Conservation (phyloP, 2,329 filamentous ascomycete species). For the Calonectria montana region DNA sequence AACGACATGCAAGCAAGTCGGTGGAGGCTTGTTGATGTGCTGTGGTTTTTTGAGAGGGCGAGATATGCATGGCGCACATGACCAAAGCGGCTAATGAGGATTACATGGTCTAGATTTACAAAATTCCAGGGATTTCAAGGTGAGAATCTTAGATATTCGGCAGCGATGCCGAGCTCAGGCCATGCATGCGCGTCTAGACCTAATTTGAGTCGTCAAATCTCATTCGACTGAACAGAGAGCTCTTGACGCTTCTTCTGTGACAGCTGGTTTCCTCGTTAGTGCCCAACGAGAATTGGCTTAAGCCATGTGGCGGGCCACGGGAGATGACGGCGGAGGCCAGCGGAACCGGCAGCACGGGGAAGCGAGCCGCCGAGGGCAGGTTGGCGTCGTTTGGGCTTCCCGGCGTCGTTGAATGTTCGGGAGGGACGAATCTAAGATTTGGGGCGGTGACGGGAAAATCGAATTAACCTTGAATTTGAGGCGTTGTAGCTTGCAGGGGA, state of each 20-base stretch:
- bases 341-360: background rate
- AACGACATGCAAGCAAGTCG: background rate
- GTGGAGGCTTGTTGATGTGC: background rate
- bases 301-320: conserved; percentile 22
- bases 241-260: background rate
- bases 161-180: conserved; percentile 5
- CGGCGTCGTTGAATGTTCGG: background rate
- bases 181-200: background rate
- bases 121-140: background rate
- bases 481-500: conserved; percentile 15
- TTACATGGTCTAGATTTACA: conserved; percentile 14
- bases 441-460: conserved; percentile 12
- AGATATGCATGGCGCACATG: conserved; percentile 6
- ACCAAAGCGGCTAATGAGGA: conserved; percentile 1
- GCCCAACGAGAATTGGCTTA: conserved; percentile 12
- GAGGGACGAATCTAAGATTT: conserved; percentile 13
- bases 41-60: background rate
- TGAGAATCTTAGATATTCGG: background rate
- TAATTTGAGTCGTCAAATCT: background rate
- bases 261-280: conserved; percentile 2
- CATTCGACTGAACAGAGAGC: background rate
- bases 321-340: conserved; percentile 5
- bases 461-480: conserved; percentile 25
- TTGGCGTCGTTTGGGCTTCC: background rate
- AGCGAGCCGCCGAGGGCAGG: background rate